A percentile compares a stretch with the other conserved stretches of the same genome.
Evolutionary conservation across 306 rosid genomes (phyloP).

Genomic region (Lagenaria siceraria): DNA sequence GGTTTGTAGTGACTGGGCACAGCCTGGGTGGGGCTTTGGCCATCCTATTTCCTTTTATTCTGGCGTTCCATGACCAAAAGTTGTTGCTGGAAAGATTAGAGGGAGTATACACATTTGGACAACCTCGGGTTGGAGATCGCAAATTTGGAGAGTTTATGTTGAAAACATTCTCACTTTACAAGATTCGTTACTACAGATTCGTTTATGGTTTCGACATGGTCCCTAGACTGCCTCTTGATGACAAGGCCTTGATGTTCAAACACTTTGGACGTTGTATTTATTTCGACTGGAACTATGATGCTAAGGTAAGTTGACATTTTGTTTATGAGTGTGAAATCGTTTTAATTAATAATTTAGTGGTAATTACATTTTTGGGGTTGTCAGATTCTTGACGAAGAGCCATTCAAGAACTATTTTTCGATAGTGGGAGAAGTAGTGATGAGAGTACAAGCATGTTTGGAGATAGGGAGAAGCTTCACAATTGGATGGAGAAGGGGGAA

Average conservation of each 20-base stretch:
- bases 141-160: slow-evolving; percentile 46
- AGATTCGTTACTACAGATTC: slow-evolving; percentile 36
- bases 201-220: slow-evolving; percentile 53
- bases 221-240: slow-evolving; percentile 53
- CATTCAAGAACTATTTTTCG: slow-evolving; percentile 61
- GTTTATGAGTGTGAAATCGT: not conserved
- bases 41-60: slow-evolving; percentile 36
- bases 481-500: slow-evolving; percentile 29
- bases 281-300: slow-evolving; percentile 43
- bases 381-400: slow-evolving; percentile 56
- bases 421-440: slow-evolving; percentile 39
- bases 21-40: slow-evolving; percentile 81
- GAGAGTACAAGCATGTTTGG: slow-evolving; percentile 21
- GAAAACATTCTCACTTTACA: slow-evolving; percentile 20
- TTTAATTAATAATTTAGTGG: not conserved
- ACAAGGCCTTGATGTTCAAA: slow-evolving; percentile 36
- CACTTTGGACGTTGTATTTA: slow-evolving; percentile 48
- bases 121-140: slow-evolving; percentile 60
- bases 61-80: slow-evolving; percentile 38
- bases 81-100: slow-evolving; percentile 46
- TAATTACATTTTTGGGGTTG: not conserved
- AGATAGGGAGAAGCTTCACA: slow-evolving; percentile 29
- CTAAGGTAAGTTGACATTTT: slow-evolving; percentile 23
- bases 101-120: slow-evolving; percentile 73
- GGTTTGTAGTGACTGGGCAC: slow-evolving; percentile 64